Evolutionary conservation across 2,329 filamentous ascomycete genomes (phyloP).

Genomic region (Aspergillus vadensis): DNA sequence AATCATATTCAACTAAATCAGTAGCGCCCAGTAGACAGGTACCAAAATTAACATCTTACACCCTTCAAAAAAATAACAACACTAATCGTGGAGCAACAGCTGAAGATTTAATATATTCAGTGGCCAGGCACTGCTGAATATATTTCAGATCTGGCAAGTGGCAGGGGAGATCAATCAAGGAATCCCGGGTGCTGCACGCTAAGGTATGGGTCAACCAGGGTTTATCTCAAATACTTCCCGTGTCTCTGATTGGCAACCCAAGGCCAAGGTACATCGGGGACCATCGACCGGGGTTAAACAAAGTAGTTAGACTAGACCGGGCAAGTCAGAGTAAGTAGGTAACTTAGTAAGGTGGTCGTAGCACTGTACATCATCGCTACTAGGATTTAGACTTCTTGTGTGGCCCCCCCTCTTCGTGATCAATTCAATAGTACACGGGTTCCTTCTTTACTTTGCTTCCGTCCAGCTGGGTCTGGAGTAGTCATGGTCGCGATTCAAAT

Average conservation of each 20-base stretch:
- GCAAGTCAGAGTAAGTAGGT: no score
- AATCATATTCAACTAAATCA: no score
- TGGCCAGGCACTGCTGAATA: constrained; percentile 3
- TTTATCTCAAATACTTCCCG: constrained; percentile 40
- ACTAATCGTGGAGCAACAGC: background rate
- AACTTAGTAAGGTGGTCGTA: constrained; percentile 4
- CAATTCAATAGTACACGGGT: constrained; percentile 4
- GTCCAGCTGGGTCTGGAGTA: constrained; percentile 1
- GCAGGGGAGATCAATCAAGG: constrained; percentile 27
- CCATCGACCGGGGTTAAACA: constrained; percentile 16
- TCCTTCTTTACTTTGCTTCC: constrained; percentile 6
- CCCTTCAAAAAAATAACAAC: no score
- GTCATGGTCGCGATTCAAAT: background rate
- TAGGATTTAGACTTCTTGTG: constrained; percentile 18
- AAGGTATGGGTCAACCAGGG: constrained; percentile 25
- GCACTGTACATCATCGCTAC: constrained; percentile 27
- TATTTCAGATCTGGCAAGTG: constrained; percentile 16
- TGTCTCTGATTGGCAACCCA: constrained; percentile 30
- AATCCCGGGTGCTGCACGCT: constrained; percentile 22
- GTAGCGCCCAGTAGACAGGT: background rate
- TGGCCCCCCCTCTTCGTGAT: background rate
- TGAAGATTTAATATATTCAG: constrained; percentile 1
- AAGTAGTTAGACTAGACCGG: constrained; percentile 21
- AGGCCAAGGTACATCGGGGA: constrained; percentile 17
- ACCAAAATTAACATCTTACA: background rate